These are phyloP conservation scores for Ceratocystis albifundus DNA, from an alignment of 2,329 filamentous ascomycete species.

Conservation along the genomic window DNA sequence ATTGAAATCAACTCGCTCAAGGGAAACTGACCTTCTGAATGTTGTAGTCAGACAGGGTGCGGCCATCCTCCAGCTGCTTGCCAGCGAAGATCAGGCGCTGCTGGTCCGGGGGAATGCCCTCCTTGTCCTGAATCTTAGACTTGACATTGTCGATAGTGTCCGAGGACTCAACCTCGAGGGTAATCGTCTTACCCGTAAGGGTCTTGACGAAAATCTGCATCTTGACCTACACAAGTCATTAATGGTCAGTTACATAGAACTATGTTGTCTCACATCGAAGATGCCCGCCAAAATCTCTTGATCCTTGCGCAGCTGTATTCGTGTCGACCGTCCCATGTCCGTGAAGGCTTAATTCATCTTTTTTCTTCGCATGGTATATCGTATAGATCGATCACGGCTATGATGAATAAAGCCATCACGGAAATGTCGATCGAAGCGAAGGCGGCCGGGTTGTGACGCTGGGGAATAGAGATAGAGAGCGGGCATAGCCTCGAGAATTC, in stretches of 20 bases:
- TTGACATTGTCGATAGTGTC: conserved; percentile 99
- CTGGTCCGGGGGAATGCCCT: conserved; percentile 97
- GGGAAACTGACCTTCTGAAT: conserved; percentile 81
- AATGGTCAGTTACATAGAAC: conserved; percentile 30
- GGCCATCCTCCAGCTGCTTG: conserved; percentile 99
- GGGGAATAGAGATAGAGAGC: conserved; percentile 2
- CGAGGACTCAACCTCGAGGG: conserved; percentile 99
- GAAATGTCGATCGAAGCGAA: conserved; percentile 15
- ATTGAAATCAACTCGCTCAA: not conserved
- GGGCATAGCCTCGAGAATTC: conserved; percentile 14
- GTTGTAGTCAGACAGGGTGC: conserved; percentile 99
- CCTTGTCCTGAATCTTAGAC: conserved; percentile 98
- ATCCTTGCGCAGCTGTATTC: not conserved
- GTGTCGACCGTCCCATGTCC: not conserved
- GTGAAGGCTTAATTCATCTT: not conserved
- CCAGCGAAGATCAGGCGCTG: conserved; percentile 99
- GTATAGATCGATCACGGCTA: not conserved
- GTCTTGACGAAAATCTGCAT: conserved; percentile 72
- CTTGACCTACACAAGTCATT: conserved; percentile 39
- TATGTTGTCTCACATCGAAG: conserved; percentile 14
- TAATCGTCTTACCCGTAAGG: conserved; percentile 99
- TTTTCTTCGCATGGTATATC: not conserved
- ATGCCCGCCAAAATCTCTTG: not conserved
- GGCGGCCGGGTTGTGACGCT: conserved; percentile 18
- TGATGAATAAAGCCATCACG: not conserved